These are phyloP conservation scores for Yarrowia sp. DNA, from an alignment of 805 yeast genomes.

Conservation along the genomic window DNA sequence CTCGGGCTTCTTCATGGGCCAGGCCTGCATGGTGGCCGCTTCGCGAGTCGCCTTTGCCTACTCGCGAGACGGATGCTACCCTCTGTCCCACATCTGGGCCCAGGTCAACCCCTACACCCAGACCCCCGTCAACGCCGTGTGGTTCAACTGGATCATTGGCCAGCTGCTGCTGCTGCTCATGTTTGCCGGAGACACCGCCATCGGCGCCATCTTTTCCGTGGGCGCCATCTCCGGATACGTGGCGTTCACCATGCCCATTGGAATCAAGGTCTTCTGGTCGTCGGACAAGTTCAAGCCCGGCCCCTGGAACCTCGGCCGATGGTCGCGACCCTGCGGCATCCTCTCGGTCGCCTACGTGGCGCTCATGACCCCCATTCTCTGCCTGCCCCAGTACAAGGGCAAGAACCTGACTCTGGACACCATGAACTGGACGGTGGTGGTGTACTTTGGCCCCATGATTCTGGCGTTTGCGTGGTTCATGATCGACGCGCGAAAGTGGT, in stretches of 20 bases:
- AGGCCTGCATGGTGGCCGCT: constrained; percentile 68
- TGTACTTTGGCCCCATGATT: constrained; percentile 66
- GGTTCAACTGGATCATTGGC: constrained; percentile 63
- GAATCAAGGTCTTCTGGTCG: constrained; percentile 63
- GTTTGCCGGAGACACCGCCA: constrained; percentile 70
- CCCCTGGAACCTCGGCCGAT: constrained; percentile 69
- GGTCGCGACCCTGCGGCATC: constrained; percentile 58
- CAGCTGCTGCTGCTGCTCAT: constrained; percentile 62
- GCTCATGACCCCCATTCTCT: constrained; percentile 65
- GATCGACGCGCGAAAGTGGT: constrained; percentile 64
- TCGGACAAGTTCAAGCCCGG: constrained; percentile 63
- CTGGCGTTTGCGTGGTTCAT: constrained; percentile 59
- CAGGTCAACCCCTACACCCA: constrained; percentile 59
- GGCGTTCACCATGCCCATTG: constrained; percentile 69
- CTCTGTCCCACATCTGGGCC: constrained; percentile 59
- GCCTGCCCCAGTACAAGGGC: constrained; percentile 61
- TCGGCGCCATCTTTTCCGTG: constrained; percentile 74
- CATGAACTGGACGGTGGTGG: constrained; percentile 72
- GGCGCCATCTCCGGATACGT: constrained; percentile 74
- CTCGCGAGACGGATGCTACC: constrained; percentile 72
- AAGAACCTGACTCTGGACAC: constrained; percentile 49
- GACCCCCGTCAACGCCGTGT: constrained; percentile 68
- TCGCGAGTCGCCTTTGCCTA: constrained; percentile 72
- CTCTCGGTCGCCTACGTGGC: constrained; percentile 59
- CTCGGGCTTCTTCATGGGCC: constrained; percentile 59